Base-by-base conservation (phyloP, 208 protist species). In the Leishmania guyanensis region DNA sequence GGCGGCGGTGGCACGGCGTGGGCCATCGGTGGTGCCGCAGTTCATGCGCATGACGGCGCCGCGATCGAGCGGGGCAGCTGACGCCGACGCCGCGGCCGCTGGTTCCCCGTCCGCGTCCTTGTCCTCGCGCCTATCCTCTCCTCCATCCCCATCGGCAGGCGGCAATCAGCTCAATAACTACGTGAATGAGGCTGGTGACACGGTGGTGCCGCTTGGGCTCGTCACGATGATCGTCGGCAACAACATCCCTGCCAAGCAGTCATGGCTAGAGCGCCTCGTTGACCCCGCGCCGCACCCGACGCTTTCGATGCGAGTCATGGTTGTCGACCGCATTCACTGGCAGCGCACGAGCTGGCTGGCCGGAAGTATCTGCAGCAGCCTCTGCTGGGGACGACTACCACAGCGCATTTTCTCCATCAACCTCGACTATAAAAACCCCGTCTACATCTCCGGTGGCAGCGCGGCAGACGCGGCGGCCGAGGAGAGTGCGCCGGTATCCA, bases 321-420 rank as follows among this genome's bases (percentile, higher is more conserved):
- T 95, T 29, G 81, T 94, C 76, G 93, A 97, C 77, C 92, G 93
- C 76, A 90, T 95, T 75, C 90, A 95, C 82, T 97, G 93, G 92
- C 93, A 95, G 80, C 93, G 92, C 78, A 97, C 92, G 22, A 89
- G 80, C 43, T 97, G 93, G 92, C 80, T 94, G 78, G 92, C 87
- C 2, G 83, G 88, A 6, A 92, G 86, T 66, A 92, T 95, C 79
- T 95, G 92, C 85, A 85, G 65, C 65, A 95, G 91, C 74, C 81
- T 93, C 29, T 95, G 92, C 78, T 97, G 92, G 91, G 93, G 93
- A 5, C 79, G 91, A 5, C 74, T 97, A 16, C 93, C 93, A 10
- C 88, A 94, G 77, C 86, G 86, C 60, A 94, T 97, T 58, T 95
- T 92, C 82, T 92, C 89, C 56, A 88, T 97, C 43, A 91, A 95